These are phyloP conservation scores for Diplocarpon mali DNA, from an alignment of 2,329 filamentous ascomycete species.

Conservation along the genomic window DNA sequence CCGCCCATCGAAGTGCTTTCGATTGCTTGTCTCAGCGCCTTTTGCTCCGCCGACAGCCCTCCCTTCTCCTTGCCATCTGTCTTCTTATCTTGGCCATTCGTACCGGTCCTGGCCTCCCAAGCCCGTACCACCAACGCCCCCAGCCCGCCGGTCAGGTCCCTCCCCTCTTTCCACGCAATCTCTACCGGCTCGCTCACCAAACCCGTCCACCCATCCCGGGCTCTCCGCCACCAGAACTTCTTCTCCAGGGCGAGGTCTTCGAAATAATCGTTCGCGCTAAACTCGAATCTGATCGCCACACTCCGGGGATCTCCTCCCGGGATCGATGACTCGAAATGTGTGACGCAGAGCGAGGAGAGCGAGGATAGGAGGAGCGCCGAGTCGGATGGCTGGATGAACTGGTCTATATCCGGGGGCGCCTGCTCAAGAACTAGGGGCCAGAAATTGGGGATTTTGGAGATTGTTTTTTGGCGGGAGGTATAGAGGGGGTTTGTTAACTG, in stretches of 20 bases:
- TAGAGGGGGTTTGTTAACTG: slow-evolving; percentile 60
- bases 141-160: slow-evolving; percentile 75
- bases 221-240: slow-evolving; percentile 77
- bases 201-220: slow-evolving; percentile 57
- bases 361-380: slow-evolving; percentile 57
- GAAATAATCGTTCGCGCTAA: slow-evolving; percentile 73
- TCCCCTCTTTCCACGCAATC: slow-evolving; percentile 77
- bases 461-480: slow-evolving; percentile 59
- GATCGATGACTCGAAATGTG: slow-evolving; percentile 66
- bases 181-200: slow-evolving; percentile 81
- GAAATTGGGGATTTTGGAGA: slow-evolving; percentile 72
- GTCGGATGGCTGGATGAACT: slow-evolving; percentile 76
- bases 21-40: slow-evolving; percentile 42
- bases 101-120: slow-evolving; percentile 43
- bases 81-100: slow-evolving; percentile 19
- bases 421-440: slow-evolving; percentile 92
- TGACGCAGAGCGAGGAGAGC: slow-evolving; percentile 59
- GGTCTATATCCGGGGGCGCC: slow-evolving; percentile 74
- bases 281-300: slow-evolving; percentile 67
- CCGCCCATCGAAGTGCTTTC: slow-evolving; percentile 49
- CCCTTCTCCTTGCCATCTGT: slow-evolving; percentile 6
- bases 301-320: slow-evolving; percentile 65
- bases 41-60: slow-evolving; percentile 36
- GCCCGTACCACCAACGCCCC: slow-evolving; percentile 62
- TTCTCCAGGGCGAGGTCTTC: slow-evolving; percentile 71